Base-by-base conservation (phyloP, 2,329 filamentous ascomycete species). In the Byssothecium circinans region DNA sequence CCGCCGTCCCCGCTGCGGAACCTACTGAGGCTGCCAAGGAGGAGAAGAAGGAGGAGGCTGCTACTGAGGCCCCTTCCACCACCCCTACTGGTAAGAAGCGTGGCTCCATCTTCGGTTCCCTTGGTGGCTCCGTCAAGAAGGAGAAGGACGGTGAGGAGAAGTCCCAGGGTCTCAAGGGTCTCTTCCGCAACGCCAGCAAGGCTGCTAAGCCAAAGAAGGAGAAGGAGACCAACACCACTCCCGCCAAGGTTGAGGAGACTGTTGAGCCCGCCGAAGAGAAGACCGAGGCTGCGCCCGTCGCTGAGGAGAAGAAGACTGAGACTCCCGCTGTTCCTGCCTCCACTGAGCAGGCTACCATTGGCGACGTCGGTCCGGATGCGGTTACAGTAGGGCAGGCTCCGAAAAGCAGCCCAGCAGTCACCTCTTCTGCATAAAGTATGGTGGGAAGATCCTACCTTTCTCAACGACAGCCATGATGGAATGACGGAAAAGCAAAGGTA, bases 41-140 rank as follows among this genome's bases (percentile, higher is more conserved):
- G 41, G 76, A 78, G 43, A 71, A 54, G 41, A 59, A 62, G 54
- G 56, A 60, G 47, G 57, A 61, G 44, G 19, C 44, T 22, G 30
- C 48, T 25, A 43, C 44, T 57, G 78, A 81, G 57, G 51, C 57
- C 10, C 56, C 48, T 27, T 36, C 44, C 58, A 78, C 81, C 57
- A 52, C 57, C 8, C 56, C 63, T 38, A 67, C 78, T 59, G 89
- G 88, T 81, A 81, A 83, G 75, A 95, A 95, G 88, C 88, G 90
- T 73, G 83, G 85, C 76, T 92, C 88, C 58, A 86, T 91, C 66
- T 95, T 95, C 74, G 83, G 83, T 61, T 85, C 85, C 64, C 83
- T 88, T 65, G 81, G 78, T 75, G 86, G 88, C 44, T 68, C 66
- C 56, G 60, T 74, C 45, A 91, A 91, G 79, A 84, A 86, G 69